These are phyloP conservation scores for Venturia effusa DNA, from an alignment of 2,329 filamentous ascomycete species.

Conservation along the genomic window DNA sequence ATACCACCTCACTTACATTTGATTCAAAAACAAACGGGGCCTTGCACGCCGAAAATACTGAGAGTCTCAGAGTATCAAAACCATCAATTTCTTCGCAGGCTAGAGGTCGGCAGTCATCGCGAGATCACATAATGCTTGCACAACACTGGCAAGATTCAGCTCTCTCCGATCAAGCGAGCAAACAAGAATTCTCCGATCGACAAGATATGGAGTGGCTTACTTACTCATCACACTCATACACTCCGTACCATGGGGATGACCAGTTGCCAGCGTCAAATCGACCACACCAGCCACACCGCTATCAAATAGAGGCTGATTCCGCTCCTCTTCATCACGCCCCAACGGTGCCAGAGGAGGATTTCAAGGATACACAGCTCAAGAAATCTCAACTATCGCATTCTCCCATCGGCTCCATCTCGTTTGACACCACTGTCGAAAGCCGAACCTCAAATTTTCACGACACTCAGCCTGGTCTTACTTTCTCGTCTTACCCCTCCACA, in stretches of 20 bases:
- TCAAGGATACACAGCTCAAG: not conserved
- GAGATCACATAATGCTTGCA: not conserved
- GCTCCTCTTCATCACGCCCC: not conserved
- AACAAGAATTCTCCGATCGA: not conserved
- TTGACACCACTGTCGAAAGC: not conserved
- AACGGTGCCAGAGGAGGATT: not conserved
- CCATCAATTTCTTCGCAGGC: not conserved
- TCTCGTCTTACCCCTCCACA: slow-evolving; percentile 2
- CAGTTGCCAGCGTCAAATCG: not conserved
- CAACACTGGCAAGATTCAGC: not conserved
- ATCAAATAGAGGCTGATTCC: slow-evolving; percentile 1
- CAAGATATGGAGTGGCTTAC: not conserved
- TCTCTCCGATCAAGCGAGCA: not conserved
- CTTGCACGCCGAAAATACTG: not conserved
- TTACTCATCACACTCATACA: not conserved
- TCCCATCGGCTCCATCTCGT: not conserved
- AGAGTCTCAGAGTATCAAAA: not conserved
- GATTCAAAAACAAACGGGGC: too few relatives aligned
- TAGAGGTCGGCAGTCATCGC: not conserved
- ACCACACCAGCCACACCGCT: not conserved
- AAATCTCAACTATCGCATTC: not conserved
- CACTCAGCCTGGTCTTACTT: slow-evolving; percentile 3
- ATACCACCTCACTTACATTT: not conserved
- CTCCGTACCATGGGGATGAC: not conserved
- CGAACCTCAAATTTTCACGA: not conserved